Base-by-base conservation (phyloP, 441 rosid species). In the Syzygium syzygioides region DNA sequence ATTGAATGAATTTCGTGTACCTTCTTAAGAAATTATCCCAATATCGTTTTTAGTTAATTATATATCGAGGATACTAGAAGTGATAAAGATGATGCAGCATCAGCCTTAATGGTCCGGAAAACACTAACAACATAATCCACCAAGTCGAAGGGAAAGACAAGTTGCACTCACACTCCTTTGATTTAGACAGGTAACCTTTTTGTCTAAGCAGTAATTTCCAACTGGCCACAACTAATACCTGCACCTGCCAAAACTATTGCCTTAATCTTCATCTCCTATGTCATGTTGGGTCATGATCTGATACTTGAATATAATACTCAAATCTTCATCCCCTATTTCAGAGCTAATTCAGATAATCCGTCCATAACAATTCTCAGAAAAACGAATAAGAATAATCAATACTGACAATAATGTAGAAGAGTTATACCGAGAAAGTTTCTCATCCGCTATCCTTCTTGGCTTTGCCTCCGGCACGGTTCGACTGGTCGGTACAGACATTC, bases 291-390 rank as follows among this genome's bases (percentile, higher is more conserved):
- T 62, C 71, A 64, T 13, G 20, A 4, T 15, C 71, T 64, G 1
- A 64, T 30, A 11, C 1, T 14, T 7, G 71, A 30, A 30, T 30
- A 0, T 30, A 0, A 64, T 64, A 18, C 71, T 30, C 32, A 8
- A 64, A 64, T 64, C 71, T 64, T 64, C 71, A 64, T 60, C 68
- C 13, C 68, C 68, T 28, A 60, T 64, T 64, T 64, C 71, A n/a
- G 71, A 64, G 71, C 71, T 3, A 64, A 30, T 34, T 30, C 71
- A 64, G 37, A 30, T 64, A 30, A n/a, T 64, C 37, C 30, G 15
- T 64, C 71, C 71, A 1, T 64, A 30, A 7, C 37, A 64, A 64
- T n/a, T 64, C 37, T 64, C 71, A 64, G 15, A 64, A 30, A 30
- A 1, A 0, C 11, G 14, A 64, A n/a, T 14, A 30, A 64, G 71